These are phyloP conservation scores for Fraxinus paxiana DNA, from an alignment of 305 asterid genomes.

Conservation along the genomic window DNA sequence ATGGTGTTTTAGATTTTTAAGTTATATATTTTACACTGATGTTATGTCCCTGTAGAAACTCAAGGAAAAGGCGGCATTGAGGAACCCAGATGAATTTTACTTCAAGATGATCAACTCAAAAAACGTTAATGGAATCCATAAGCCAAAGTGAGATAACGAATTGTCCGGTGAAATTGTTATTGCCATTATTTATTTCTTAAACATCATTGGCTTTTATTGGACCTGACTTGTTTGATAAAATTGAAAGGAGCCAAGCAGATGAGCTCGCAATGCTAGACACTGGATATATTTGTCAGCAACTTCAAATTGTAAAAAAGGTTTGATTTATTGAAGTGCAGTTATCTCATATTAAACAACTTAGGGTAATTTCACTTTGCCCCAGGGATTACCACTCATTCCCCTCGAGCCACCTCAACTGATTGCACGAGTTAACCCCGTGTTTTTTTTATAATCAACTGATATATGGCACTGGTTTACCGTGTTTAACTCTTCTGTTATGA, in stretches of 20 bases:
- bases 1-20: background rate
- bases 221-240: conserved; percentile 17
- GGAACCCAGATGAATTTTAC: conserved; percentile 88
- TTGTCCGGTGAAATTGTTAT: background rate
- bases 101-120: conserved; percentile 64
- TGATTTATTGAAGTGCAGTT: background rate
- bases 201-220: background rate
- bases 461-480: background rate
- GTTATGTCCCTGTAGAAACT: conserved; percentile 53
- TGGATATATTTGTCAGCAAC: conserved; percentile 63
- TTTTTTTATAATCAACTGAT: background rate
- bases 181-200: background rate
- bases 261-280: conserved; percentile 65
- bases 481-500: background rate
- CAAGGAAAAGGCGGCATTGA: conserved; percentile 72
- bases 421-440: no score
- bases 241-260: conserved; percentile 52
- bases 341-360: background rate
- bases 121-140: conserved; percentile 67
- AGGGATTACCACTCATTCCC: background rate
- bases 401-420: background rate
- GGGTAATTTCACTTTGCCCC: background rate
- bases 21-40: background rate
- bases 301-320: conserved; percentile 72
- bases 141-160: conserved; percentile 46